Base-by-base conservation (phyloP, 257 asterid species). In the Misopates orontium region DNA sequence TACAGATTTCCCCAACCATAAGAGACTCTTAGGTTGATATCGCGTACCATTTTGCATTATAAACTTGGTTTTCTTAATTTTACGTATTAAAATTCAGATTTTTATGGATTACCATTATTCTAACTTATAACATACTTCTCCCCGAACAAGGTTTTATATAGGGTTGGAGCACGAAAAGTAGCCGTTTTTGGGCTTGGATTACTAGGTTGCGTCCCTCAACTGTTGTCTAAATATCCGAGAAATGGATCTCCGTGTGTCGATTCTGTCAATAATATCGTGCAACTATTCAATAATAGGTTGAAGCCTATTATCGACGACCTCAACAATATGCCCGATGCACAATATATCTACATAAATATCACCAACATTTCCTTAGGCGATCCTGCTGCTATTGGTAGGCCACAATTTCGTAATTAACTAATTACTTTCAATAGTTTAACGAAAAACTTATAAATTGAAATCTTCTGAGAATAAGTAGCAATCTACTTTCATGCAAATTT, bases 141-240 rank as follows among this genome's bases (percentile, higher is more conserved):
- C n/a, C n/a, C n/a, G n/a, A n/a, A n/a, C 3, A 50, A 87, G 95
- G 57, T 4, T 5, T 58, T 87, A 70, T 78, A 81, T 66, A 5
- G 21, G 3, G 2, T 4, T 2, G 94, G 89, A 51, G 84, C 94
- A 52, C 73, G 94, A 52, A 88, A 82, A 63, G 42, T 83, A 5
- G 86, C 86, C 0, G 56, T 85, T 0, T 77, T 71, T 56, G 94
- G 91, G 23, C 3, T 82, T 4, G 81, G 83, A 2, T 19, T 48
- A 23, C 15, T 84, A 22, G 95, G 95, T 4, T 84, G 91, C 40
- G 1, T 59, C 44, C 89, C 87, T 17, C 75, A 70, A 24, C 72
- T 24, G 42, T 0, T 77, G 39, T 24, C 51, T 10, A 22, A 2
- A 2, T 60, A 31, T 59, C 70, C 81, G 3, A 70, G 10, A 36